Percentiles rank a stretch among this genome's conserved stretches.
Evolutionary conservation across 495 filamentous ascomycete genomes (phyloP).

Genomic region (Xylaria nigripes): DNA sequence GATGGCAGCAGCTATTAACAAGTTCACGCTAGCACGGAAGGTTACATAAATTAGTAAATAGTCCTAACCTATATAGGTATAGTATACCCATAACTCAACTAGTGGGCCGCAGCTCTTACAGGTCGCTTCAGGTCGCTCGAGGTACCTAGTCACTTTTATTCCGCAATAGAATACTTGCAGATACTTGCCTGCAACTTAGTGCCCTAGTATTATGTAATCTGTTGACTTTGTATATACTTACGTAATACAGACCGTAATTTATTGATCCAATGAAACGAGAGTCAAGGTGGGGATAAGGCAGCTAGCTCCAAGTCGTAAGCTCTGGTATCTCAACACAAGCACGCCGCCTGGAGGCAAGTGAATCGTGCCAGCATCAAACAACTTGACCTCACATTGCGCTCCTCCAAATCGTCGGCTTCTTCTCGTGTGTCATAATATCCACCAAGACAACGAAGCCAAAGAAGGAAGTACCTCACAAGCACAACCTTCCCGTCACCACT

Average conservation of each 20-base stretch:
- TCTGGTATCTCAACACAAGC: constrained; percentile 3
- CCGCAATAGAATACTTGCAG: too few species aligned
- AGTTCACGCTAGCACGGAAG: background rate
- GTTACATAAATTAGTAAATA: background rate
- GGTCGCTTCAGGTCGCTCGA: too few species aligned
- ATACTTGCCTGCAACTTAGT: too few species aligned
- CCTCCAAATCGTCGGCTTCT: constrained; percentile 1
- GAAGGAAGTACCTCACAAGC: background rate
- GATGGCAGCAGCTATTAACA: background rate
- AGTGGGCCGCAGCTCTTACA: too few species aligned
- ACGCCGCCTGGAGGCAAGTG: constrained; percentile 3
- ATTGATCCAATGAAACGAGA: background rate
- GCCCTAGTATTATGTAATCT: too few species aligned
- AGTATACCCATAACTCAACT: background rate
- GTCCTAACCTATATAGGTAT: background rate
- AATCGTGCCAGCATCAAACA: background rate
- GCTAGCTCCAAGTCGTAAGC: constrained; percentile 26
- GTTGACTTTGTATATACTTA: too few species aligned
- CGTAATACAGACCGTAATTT: too few species aligned
- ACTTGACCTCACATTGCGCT: background rate
- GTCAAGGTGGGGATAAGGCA: constrained; percentile 14
- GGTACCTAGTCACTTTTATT: too few species aligned
- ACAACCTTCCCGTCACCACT: background rate
- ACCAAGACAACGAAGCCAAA: constrained; percentile 1
- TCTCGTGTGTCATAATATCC: background rate